Evolutionary conservation across 306 rosid species (phyloP).

Genomic region (Rosa chinensis): DNA sequence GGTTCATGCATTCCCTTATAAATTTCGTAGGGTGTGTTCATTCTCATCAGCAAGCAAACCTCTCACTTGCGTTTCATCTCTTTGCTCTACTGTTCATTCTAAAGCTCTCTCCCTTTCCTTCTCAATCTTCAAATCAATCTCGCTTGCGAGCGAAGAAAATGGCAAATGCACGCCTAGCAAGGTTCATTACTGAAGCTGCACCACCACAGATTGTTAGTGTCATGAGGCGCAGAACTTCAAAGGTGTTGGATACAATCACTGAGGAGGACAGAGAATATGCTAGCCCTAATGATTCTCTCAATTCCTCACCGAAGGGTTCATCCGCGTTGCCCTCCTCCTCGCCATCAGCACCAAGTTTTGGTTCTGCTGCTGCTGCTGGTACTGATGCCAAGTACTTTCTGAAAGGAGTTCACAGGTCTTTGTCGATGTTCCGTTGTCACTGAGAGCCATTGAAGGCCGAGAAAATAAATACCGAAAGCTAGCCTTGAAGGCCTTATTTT

Average conservation of each 20-base stretch:
- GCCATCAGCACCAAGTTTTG: slow-evolving; percentile 7
- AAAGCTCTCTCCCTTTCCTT: slow-evolving; percentile 3
- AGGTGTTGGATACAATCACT: slow-evolving; percentile 81
- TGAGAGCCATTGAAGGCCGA: slow-evolving; percentile 9
- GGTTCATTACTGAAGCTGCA: slow-evolving; percentile 83
- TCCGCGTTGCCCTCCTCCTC: not conserved
- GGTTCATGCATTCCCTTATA: slow-evolving; percentile 29
- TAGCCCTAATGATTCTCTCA: slow-evolving; percentile 17
- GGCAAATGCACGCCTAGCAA: slow-evolving; percentile 76
- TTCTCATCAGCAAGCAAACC: slow-evolving; percentile 31
- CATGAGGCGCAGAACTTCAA: slow-evolving; percentile 71
- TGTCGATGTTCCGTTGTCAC: slow-evolving; percentile 24
- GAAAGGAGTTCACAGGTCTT: slow-evolving; percentile 27
- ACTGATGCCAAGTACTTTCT: slow-evolving; percentile 30
- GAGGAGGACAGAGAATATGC: slow-evolving; percentile 76
- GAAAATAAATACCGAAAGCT: not conserved
- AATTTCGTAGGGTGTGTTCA: slow-evolving; percentile 28
- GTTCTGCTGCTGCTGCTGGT: slow-evolving; percentile 9
- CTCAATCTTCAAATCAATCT: not conserved
- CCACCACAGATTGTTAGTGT: slow-evolving; percentile 89
- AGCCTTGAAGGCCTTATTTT: not conserved
- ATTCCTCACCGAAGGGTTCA: slow-evolving; percentile 11
- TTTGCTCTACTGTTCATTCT: not conserved
- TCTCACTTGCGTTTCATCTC: not conserved
- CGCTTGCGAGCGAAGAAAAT: slow-evolving; percentile 24